Conservation (phyloP, 2,329 filamentous ascomycete genomes). For the Amauroascus niger region DNA sequence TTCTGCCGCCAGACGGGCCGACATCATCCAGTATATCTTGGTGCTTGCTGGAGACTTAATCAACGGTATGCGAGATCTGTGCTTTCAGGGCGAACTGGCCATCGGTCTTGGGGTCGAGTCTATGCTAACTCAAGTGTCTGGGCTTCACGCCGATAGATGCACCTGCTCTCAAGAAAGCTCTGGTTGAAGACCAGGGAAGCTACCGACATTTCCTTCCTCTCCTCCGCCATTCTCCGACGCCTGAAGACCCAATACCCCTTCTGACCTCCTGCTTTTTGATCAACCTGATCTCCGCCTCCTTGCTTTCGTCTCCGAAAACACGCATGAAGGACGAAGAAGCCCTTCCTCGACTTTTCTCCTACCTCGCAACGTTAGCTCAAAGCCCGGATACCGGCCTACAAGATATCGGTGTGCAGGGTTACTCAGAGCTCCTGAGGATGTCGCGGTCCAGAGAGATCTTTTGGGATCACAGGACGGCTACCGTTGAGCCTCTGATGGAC, state of each 20-base stretch:
- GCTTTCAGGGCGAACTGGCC: not conserved
- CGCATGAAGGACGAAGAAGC: conserved; percentile 59
- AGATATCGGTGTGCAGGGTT: conserved; percentile 89
- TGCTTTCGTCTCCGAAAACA: conserved; percentile 52
- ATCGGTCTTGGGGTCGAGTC: not conserved
- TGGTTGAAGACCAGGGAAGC: conserved; percentile 60
- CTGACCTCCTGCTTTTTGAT: conserved; percentile 82
- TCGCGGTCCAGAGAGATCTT: conserved; percentile 67
- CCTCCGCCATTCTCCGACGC: conserved; percentile 70
- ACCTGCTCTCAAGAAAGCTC: conserved; percentile 63
- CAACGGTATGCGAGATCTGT: conserved; percentile 51
- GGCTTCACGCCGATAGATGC: conserved; percentile 50
- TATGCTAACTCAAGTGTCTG: not conserved
- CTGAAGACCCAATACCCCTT: conserved; percentile 78
- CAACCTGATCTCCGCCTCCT: conserved; percentile 59
- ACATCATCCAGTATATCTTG: conserved; percentile 91
- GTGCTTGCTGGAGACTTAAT: conserved; percentile 82
- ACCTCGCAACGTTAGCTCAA: conserved; percentile 74
- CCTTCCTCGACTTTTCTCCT: conserved; percentile 72
- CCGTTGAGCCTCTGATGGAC: conserved; percentile 66
- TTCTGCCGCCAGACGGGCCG: conserved; percentile 70
- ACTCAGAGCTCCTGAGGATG: conserved; percentile 72
- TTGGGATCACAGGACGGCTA: conserved; percentile 84
- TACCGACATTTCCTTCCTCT: conserved; percentile 75
- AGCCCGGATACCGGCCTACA: conserved; percentile 81